Evolutionary conservation across 1,284 basidiomycete genomes (phyloP), one percentile per base, ranked within the genome.

Genomic region (Cystobasidium slooffiae): DNA sequence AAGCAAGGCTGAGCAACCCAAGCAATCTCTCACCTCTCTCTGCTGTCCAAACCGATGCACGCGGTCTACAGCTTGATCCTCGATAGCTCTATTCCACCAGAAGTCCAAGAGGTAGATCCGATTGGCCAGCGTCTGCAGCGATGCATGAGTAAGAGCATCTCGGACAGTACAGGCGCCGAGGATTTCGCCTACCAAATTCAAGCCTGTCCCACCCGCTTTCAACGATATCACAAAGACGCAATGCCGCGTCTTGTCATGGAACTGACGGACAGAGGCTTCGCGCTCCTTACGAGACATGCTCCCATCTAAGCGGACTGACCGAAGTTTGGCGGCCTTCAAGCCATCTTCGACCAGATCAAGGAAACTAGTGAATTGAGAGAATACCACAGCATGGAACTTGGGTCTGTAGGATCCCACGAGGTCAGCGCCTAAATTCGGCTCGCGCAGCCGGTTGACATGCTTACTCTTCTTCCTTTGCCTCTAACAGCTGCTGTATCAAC

Each of bases 191-290:
- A 77, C 76, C 16, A 78, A 63, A 55, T 79, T 78, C 14, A 78
- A 74, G 3, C 96, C 95, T 9, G 97, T 94, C 10, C 95, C 95
- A 22, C 95, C 95, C 0, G 95, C 96, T 81, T 95, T 79, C 39
- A 97, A 83, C 79, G 92, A 95, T 72, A 97, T 87, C 62, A 97
- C 88, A 51, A 98, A 84, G 20, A 98, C 86, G 83, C 97, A 92
- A 80, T 91, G 90, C 79, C 91, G 89, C 0, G 91, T 88, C 75
- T 87, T 88, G 62, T 87, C 88, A 87, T 77, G 94, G 75, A 99
- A 86, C 6, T 90, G 88, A 52, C 88, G 84, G 44, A 99, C 86
- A 0, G 92, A 89, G 7, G 86, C 86, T 49, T 88, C 89, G 61
- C 94, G 87, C 80, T 91, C 91, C 82, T 90, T 91, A 78, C 97